phyloP scores from a whole-genome alignment of 495 filamentous ascomycete genomes.

The Astrothelium macrocarpum region DNA sequence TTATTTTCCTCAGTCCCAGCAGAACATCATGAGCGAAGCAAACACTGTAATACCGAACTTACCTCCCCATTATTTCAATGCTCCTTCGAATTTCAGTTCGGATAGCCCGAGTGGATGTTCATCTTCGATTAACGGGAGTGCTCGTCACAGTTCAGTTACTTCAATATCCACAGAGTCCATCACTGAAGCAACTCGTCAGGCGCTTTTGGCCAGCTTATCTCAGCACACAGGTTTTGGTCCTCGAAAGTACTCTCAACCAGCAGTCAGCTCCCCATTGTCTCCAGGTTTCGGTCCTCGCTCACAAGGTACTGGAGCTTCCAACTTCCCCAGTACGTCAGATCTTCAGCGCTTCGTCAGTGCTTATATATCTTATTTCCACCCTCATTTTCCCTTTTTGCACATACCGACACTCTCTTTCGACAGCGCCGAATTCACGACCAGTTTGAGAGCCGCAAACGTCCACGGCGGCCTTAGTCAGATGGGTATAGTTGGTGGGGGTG shows the following conservation, averaged over 20 bases:
- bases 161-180: conserved; percentile 68
- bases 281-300: conserved; percentile 29
- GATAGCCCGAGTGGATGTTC: conserved; percentile 51
- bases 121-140: conserved; percentile 53
- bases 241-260: conserved; percentile 69
- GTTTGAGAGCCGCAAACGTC: conserved; percentile 43
- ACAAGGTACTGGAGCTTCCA: conserved; percentile 13
- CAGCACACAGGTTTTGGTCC: conserved; percentile 62
- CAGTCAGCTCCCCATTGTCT: conserved; percentile 55
- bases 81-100: conserved; percentile 42
- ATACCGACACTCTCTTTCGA: conserved; percentile 90
- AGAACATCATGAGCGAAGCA: conserved; percentile 17
- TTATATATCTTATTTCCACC: conserved; percentile 91
- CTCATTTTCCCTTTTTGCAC: conserved; percentile 88
- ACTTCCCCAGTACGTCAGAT: conserved; percentile 77
- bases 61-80: conserved; percentile 38
- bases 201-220: conserved; percentile 72
- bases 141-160: conserved; percentile 54
- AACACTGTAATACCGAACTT: conserved; percentile 26
- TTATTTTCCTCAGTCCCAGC: conserved; percentile 27
- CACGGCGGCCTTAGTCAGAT: conserved; percentile 49
- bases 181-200: conserved; percentile 85
- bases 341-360: conserved; percentile 85
- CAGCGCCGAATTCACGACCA: conserved; percentile 55
- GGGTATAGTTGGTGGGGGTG: conserved; percentile 67